A percentile compares a stretch with the other conserved stretches of the same genome.
phyloP scores from a whole-genome alignment of 495 filamentous ascomycete genomes.

The Trichoderma reesei region DNA sequence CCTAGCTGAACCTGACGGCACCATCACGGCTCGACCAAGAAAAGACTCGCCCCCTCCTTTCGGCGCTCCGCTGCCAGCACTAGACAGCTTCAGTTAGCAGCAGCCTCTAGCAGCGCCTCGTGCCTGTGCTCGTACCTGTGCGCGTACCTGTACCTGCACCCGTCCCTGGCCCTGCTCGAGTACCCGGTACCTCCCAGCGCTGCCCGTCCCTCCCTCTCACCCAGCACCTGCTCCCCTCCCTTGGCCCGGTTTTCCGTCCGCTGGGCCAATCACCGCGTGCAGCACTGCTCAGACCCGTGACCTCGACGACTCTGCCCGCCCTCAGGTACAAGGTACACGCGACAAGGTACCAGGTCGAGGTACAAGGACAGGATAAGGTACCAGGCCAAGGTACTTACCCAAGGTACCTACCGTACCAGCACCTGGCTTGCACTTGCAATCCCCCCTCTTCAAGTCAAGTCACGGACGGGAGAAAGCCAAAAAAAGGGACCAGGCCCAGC shows the following conservation, averaged over 20 bases:
- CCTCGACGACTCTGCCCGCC: neutral
- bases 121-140: neutral
- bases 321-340: conserved; percentile 6
- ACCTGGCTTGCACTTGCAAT: too few species aligned
- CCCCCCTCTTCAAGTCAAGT: too few species aligned
- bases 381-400: too few species aligned
- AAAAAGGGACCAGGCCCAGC: neutral
- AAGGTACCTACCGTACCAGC: too few species aligned
- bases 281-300: neutral
- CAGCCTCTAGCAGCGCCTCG: too few species aligned
- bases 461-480: neutral
- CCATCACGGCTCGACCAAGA: too few species aligned
- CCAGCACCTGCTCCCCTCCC: neutral
- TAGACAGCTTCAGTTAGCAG: too few species aligned
- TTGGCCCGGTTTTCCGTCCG: neutral
- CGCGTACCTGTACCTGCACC: neutral
- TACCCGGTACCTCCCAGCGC: neutral
- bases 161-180: too few species aligned
- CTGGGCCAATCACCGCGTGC: neutral
- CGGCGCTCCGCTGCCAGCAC: neutral
- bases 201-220: neutral
- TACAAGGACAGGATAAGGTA: too few species aligned
- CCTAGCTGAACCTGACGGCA: neutral
- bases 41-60: conserved; percentile 1
- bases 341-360: too few species aligned